Evolutionary conservation across 345 rosid genomes (phyloP), one percentile per base, ranked within the genome.

Genomic region (Hibiscus trionum): DNA sequence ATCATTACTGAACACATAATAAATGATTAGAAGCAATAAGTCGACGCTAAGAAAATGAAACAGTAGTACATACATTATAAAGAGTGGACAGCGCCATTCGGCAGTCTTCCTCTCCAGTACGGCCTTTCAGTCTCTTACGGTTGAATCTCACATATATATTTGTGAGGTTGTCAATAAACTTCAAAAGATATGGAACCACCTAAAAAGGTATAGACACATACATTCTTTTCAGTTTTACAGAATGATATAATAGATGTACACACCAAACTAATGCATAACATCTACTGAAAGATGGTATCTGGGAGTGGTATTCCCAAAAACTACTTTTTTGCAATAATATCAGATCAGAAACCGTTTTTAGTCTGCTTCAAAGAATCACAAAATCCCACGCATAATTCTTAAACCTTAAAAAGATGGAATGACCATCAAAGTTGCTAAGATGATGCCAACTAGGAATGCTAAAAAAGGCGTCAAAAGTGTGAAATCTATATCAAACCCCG

Each of bases 71-170:
- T 92, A 95, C 99, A 85, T 87, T 86, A 84, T 82, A 93, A 73
- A 96, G 89, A 77, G 96, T 96, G n/a, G 98, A 93, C 64, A 96
- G 90, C 59, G 99, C 96, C 66, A 77, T 88, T 57, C 77, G 84
- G 78, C 99, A 96, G 73, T 96, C 99, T 80, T 85, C 86, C 82
- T 93, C 94, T 74, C 88, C 97, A 11, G 93, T 85, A 76, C 97
- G 94, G 70, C 99, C 99, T 84, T 96, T 96, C 59, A 96, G 80
- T 79, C 99, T 88, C 89, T 93, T 96, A 46, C 98, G 97, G 80
- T 96, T 96, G 82, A 93, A 91, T 73, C 98, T 86, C 24, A 96
- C 99, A 84, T 91, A 96, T 78, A 96, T 85, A 78, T 96, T 96
- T 58, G 99, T 96, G 75, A 96, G 97, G 78, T 84, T 87, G 84